phyloP scores from a whole-genome alignment of 768 basidiomycete species.

The Dendrothele bispora region DNA sequence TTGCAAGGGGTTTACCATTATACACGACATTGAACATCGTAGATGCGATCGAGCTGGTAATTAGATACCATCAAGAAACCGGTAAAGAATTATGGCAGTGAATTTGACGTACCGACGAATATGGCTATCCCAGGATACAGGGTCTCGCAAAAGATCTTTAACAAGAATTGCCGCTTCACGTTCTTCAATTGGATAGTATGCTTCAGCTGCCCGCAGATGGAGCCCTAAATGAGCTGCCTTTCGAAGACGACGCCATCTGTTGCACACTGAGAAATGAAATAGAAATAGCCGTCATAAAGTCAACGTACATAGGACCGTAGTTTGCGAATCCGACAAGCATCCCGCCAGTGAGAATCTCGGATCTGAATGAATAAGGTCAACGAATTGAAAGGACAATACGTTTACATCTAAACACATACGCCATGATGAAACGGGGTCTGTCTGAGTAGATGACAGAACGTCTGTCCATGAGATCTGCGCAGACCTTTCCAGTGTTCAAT shows the following conservation, averaged over 20 bases:
- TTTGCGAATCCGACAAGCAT: slow-evolving; percentile 21
- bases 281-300: slow-evolving; percentile 14
- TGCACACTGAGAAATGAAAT: background rate
- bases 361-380: slow-evolving; percentile 18
- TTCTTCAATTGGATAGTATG: slow-evolving; percentile 17
- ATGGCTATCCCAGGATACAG: slow-evolving; percentile 28
- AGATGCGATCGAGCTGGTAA: slow-evolving; percentile 11
- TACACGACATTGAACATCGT: background rate
- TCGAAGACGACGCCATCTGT: slow-evolving; percentile 26
- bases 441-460: slow-evolving; percentile 27
- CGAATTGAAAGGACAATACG: background rate
- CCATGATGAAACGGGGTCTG: slow-evolving; percentile 18
- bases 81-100: slow-evolving; percentile 25
- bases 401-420: background rate
- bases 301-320: slow-evolving; percentile 22
- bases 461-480: slow-evolving; percentile 33
- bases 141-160: slow-evolving; percentile 16
- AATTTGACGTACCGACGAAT: slow-evolving; percentile 16
- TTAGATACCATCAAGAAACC: background rate
- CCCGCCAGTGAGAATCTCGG: slow-evolving; percentile 26
- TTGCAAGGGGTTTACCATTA: background rate
- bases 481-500: slow-evolving; percentile 30
- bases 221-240: slow-evolving; percentile 25
- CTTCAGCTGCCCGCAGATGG: slow-evolving; percentile 12
- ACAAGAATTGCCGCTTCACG: slow-evolving; percentile 22